Base-by-base conservation (phyloP, 805 yeast genomes). In the Suhomyces vadensis region DNA sequence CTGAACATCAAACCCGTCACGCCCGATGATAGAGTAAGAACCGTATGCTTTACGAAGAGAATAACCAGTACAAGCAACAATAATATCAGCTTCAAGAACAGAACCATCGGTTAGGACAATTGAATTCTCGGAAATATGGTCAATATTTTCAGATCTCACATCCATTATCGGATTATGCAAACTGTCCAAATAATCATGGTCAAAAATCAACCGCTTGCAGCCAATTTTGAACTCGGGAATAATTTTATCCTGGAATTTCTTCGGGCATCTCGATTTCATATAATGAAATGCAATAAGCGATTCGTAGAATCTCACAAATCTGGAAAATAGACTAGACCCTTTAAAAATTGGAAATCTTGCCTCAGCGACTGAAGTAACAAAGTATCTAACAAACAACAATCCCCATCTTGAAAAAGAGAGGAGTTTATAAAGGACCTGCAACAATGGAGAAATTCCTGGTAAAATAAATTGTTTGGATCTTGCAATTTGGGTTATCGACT, bases 51-150 rank as follows among this genome's bases (percentile, higher is more conserved):
- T 50, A 16, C 35, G 11, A 14, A 69, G 16, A 44, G 65, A 55
- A 49, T 70, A 70, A 2, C 75, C 75, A 22, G 74, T 69, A 53
- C 75, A 70, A 3, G 74, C 74, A 17, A 67, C 68, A 29, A 70
- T 65, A 10, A 67, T 60, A 48, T 69, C 75, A 11, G 67, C 71
- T 31, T 60, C 53, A 8, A 67, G 19, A 26, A 51, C 53, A 19
- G 51, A 43, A 2, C 72, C 73, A 23, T 56, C 50, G 9, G 48
- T 53, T 44, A 69, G 52, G 16, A 65, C 50, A 9, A 69, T 59
- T 8, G 60, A 53, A 39, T 67, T 44, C 35, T 60, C 64, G 19
- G 57, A 61, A 16, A 70, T 52, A 23, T 54, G 51, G n/a, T 52
- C 55, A 20, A 68, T 61, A 2, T 44, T 47, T 7, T 48, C 52